A percentile compares a stretch with the other conserved stretches of the same genome.
These are phyloP conservation scores for Phytophthora sp. DNA, from an alignment of 352 stramenopile genomes.

Conservation along the genomic window DNA sequence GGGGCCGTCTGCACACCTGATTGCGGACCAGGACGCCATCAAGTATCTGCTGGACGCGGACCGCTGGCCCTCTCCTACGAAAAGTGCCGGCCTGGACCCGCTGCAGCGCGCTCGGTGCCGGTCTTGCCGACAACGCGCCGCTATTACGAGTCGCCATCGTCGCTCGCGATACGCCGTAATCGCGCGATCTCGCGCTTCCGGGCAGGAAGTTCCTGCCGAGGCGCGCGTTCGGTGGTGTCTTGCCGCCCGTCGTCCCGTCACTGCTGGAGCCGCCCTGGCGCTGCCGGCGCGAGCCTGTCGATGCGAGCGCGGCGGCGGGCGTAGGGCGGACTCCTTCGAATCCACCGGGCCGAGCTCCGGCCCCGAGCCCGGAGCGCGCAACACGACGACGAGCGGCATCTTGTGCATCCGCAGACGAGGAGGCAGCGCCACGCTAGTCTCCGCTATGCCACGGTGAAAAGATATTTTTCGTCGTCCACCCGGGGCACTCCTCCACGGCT, in stretches of 20 bases:
- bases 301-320: too few species aligned
- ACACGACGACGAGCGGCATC: slow-evolving; percentile 22
- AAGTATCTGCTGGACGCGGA: neutral
- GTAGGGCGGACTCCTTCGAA: too few species aligned
- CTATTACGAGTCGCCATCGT: neutral
- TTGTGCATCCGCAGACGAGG: slow-evolving; percentile 23
- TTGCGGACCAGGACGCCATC: slow-evolving; percentile 4
- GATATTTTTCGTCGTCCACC: slow-evolving; percentile 25
- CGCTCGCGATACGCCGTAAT: too few species aligned
- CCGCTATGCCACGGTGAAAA: neutral
- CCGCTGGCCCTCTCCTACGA: neutral
- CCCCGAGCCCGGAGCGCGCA: too few species aligned
- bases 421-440: slow-evolving; percentile 9
- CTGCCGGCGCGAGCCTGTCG: neutral
- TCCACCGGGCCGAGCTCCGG: too few species aligned
- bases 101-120: too few species aligned
- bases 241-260: neutral
- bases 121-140: too few species aligned
- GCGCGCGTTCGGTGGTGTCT: neutral
- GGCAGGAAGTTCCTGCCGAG: too few species aligned
- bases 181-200: too few species aligned
- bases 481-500: too few species aligned
- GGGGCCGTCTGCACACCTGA: slow-evolving; percentile 1
- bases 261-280: neutral
- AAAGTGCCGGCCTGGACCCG: too few species aligned